phyloP scores from a whole-genome alignment of 108 stramenopile species.

The Skeletonema menzelii region DNA sequence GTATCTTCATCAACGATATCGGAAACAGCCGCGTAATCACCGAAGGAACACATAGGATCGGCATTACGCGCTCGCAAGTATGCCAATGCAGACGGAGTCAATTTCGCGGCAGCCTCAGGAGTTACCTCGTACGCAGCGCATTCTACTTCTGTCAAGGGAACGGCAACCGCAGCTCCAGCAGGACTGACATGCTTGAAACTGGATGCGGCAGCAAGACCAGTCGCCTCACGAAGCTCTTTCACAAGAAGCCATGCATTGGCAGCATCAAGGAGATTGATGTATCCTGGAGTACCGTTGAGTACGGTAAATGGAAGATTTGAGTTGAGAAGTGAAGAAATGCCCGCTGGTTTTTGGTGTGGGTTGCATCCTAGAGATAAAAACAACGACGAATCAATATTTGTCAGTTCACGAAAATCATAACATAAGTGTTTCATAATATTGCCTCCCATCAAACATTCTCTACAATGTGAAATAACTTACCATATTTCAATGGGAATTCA shows the following conservation, averaged over 20 bases:
- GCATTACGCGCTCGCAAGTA: conserved; percentile 98
- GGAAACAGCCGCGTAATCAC: conserved; percentile 96
- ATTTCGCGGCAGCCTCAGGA: conserved; percentile 57
- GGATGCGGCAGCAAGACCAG: conserved; percentile 93
- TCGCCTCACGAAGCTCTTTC: conserved; percentile 87
- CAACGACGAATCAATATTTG: background rate
- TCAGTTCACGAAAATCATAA: background rate
- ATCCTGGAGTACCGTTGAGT: conserved; percentile 94
- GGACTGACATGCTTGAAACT: conserved; percentile 99
- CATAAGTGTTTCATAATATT: too few relatives aligned
- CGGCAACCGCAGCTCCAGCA: conserved; percentile 96
- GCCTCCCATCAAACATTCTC: background rate
- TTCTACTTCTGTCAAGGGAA: conserved; percentile 89
- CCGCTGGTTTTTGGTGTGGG: conserved; percentile 96
- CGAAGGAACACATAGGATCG: conserved; percentile 99
- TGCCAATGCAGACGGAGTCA: conserved; percentile 93
- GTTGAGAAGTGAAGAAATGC: conserved; percentile 80
- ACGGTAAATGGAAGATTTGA: conserved; percentile 86
- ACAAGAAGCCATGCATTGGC: conserved; percentile 98
- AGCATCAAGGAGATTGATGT: conserved; percentile 98
- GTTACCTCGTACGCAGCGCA: conserved; percentile 88
- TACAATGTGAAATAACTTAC: conserved; percentile 22
- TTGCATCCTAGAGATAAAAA: conserved; percentile 67
- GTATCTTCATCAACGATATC: conserved; percentile 97
- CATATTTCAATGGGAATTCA: conserved; percentile 93